Percentiles rank a stretch among this genome's conserved stretches.
Conservation (phyloP, 2,329 filamentous ascomycete species). For the Penicillium brasilianum region DNA sequence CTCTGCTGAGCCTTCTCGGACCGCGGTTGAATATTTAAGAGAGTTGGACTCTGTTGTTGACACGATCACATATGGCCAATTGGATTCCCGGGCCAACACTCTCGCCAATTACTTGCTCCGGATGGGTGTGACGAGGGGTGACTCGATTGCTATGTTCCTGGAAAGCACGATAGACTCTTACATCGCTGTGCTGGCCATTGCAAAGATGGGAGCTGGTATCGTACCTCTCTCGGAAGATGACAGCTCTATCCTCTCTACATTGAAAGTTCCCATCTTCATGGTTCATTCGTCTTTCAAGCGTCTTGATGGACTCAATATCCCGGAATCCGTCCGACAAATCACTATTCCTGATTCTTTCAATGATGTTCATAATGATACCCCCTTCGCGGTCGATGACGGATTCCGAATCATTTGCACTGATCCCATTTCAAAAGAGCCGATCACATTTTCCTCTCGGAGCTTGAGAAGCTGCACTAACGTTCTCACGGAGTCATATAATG, state of each 20-base stretch:
- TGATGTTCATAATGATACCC: slow-evolving; percentile 20
- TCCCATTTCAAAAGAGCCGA: slow-evolving; percentile 69
- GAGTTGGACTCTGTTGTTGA: slow-evolving; percentile 39
- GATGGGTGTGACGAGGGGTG: slow-evolving; percentile 55
- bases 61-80: slow-evolving; percentile 64
- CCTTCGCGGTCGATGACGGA: slow-evolving; percentile 24
- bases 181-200: slow-evolving; percentile 71
- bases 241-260: slow-evolving; percentile 65
- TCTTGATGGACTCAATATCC: not conserved
- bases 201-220: slow-evolving; percentile 79
- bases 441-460: slow-evolving; percentile 76
- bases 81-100: slow-evolving; percentile 69
- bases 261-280: slow-evolving; percentile 45
- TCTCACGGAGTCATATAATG: slow-evolving; percentile 70
- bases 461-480: slow-evolving; percentile 75
- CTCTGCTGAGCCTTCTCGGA: slow-evolving; percentile 53
- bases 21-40: slow-evolving; percentile 65
- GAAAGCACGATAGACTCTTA: slow-evolving; percentile 78
- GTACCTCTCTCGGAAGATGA: slow-evolving; percentile 73
- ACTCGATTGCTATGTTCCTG: slow-evolving; percentile 74
- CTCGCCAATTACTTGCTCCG: slow-evolving; percentile 63
- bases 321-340: slow-evolving; percentile 23
- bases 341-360: slow-evolving; percentile 20
- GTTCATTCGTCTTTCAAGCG: slow-evolving; percentile 12
- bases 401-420: slow-evolving; percentile 73